phyloP scores from a whole-genome alignment of 768 basidiomycete genomes.

The Lactifluus pinguis region DNA sequence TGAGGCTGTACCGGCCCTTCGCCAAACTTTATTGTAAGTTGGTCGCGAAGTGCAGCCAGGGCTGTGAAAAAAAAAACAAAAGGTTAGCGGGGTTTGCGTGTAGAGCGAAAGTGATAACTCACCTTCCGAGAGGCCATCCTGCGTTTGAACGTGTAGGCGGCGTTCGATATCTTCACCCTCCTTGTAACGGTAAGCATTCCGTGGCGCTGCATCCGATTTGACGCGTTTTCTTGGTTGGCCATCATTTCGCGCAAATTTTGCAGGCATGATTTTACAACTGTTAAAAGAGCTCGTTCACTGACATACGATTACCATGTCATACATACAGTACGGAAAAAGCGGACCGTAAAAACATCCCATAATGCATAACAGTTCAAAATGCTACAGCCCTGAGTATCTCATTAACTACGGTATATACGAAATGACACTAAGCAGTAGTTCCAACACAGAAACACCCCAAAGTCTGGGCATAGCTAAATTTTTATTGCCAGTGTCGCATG shows the following conservation, averaged over 20 bases:
- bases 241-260: neutral
- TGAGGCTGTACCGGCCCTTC: constrained; percentile 42
- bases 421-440: neutral
- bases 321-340: neutral
- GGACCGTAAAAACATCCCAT: neutral
- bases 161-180: constrained; percentile 14
- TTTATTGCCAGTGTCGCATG: neutral
- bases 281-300: too few relatives aligned
- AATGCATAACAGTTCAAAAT: too few relatives aligned
- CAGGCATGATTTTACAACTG: neutral
- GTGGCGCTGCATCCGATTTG: constrained; percentile 17
- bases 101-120: neutral
- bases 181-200: neutral
- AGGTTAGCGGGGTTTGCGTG: neutral
- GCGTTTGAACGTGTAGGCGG: constrained; percentile 17
- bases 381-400: neutral
- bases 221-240: constrained; percentile 21
- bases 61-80: constrained; percentile 24
- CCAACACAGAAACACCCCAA: neutral
- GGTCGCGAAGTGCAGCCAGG: constrained; percentile 51
- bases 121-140: constrained; percentile 19
- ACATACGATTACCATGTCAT: too few relatives aligned
- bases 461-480: neutral
- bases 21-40: constrained; percentile 42
- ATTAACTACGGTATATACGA: neutral